These are phyloP conservation scores for Leccinellum albellum DNA, from an alignment of 768 basidiomycete species.

Conservation along the genomic window DNA sequence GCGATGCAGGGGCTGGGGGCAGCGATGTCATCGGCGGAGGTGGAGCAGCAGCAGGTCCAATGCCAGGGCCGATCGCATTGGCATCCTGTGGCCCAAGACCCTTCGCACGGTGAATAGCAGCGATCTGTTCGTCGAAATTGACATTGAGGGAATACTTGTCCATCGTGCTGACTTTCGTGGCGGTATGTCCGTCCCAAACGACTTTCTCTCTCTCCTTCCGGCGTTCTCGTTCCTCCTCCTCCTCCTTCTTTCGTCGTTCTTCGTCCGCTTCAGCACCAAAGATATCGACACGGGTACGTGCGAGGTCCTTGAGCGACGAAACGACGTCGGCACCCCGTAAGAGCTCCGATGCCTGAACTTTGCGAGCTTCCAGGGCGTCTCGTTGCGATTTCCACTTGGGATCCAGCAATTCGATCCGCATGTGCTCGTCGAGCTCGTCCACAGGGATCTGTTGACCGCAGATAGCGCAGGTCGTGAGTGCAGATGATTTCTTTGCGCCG, in stretches of 20 bases:
- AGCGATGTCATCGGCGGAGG: slow-evolving; percentile 57
- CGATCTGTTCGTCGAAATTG: slow-evolving; percentile 97
- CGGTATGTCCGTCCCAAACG: slow-evolving; percentile 98
- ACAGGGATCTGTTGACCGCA: slow-evolving; percentile 96
- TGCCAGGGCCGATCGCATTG: slow-evolving; percentile 82
- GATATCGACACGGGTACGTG: slow-evolving; percentile 93
- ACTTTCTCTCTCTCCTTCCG: slow-evolving; percentile 90
- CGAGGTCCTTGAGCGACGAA: slow-evolving; percentile 88
- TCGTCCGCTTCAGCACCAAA: slow-evolving; percentile 95
- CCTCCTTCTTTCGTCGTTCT: slow-evolving; percentile 80
- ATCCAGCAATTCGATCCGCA: slow-evolving; percentile 96
- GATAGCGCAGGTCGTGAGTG: slow-evolving; percentile 85
- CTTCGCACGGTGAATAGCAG: slow-evolving; percentile 90
- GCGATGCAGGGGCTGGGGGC: slow-evolving; percentile 66
- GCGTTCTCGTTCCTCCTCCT: slow-evolving; percentile 77
- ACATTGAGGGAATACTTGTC: slow-evolving; percentile 92
- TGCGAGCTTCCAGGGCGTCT: slow-evolving; percentile 81
- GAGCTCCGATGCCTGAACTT: slow-evolving; percentile 83
- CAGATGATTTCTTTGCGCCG: slow-evolving; percentile 54
- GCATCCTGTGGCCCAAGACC: slow-evolving; percentile 81
- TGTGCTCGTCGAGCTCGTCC: slow-evolving; percentile 94
- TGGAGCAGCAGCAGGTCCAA: slow-evolving; percentile 75
- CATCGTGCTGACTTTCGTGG: slow-evolving; percentile 85
- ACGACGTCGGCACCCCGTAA: slow-evolving; percentile 92
- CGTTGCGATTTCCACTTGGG: slow-evolving; percentile 98